Conservation (phyloP, 495 filamentous ascomycete species). For the Clavariopsis aquatica region DNA sequence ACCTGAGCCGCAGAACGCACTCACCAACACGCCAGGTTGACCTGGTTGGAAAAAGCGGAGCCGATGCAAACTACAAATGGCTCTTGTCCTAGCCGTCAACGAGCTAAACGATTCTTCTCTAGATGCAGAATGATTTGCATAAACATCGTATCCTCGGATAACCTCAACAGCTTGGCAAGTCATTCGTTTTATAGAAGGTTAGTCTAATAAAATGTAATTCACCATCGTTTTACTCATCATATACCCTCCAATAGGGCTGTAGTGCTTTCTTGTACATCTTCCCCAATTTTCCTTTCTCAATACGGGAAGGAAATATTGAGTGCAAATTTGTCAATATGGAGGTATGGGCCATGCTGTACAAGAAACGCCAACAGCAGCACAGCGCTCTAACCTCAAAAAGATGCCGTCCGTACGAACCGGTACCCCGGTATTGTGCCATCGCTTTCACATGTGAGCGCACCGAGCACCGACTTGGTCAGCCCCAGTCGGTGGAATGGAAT, state of each 20-base stretch:
- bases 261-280: neutral
- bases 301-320: too few relatives aligned
- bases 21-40: neutral
- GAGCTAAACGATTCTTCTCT: neutral
- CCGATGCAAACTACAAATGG: neutral
- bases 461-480: neutral
- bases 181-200: neutral
- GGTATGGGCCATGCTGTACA: neutral
- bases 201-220: neutral
- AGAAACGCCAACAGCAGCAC: neutral
- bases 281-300: too few relatives aligned
- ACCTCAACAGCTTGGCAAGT: neutral
- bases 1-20: neutral
- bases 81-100: neutral
- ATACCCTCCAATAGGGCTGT: neutral
- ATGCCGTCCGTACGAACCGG: neutral
- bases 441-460: neutral
- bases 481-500: neutral
- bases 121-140: neutral
- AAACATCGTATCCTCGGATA: neutral
- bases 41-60: neutral
- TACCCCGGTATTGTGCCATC: neutral
- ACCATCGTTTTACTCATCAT: neutral
- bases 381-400: neutral
- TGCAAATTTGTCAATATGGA: neutral